phyloP scores from a whole-genome alignment of 2,329 filamentous ascomycete species.

The Dothideomycetidae sp. region DNA sequence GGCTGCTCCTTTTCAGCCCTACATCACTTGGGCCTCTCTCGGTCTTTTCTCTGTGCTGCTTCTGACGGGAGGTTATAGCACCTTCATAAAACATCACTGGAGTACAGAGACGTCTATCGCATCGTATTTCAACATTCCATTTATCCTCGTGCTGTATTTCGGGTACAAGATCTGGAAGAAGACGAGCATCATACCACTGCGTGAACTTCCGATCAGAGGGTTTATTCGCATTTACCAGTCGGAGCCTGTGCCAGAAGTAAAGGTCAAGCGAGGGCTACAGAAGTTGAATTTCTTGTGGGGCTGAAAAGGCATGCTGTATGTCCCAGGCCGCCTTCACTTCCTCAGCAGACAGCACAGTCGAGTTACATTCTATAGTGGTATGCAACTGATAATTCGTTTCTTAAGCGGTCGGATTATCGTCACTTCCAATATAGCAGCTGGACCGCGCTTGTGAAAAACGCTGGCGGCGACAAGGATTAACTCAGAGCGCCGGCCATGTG shows the following conservation, averaged over 20 bases:
- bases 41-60: slow-evolving; percentile 19
- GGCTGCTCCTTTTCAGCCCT: slow-evolving; percentile 38
- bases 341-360: too few species aligned
- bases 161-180: slow-evolving; percentile 51
- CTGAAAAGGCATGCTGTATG: background rate
- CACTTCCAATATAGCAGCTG: too few species aligned
- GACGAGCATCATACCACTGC: slow-evolving; percentile 40
- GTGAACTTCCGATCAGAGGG: slow-evolving; percentile 24
- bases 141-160: slow-evolving; percentile 40
- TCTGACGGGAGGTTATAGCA: slow-evolving; percentile 38
- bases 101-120: background rate
- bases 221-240: background rate
- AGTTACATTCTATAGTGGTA: too few species aligned
- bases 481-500: too few species aligned
- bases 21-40: slow-evolving; percentile 27
- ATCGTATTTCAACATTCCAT: slow-evolving; percentile 43
- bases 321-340: background rate
- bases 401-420: too few species aligned
- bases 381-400: too few species aligned
- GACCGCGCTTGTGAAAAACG: too few species aligned
- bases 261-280: background rate
- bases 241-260: background rate
- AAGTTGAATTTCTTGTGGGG: background rate
- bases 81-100: slow-evolving; percentile 8
- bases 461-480: too few species aligned